These are phyloP conservation scores for Fusarium sp. DNA, from an alignment of 2,329 filamentous ascomycete species.

Conservation along the genomic window DNA sequence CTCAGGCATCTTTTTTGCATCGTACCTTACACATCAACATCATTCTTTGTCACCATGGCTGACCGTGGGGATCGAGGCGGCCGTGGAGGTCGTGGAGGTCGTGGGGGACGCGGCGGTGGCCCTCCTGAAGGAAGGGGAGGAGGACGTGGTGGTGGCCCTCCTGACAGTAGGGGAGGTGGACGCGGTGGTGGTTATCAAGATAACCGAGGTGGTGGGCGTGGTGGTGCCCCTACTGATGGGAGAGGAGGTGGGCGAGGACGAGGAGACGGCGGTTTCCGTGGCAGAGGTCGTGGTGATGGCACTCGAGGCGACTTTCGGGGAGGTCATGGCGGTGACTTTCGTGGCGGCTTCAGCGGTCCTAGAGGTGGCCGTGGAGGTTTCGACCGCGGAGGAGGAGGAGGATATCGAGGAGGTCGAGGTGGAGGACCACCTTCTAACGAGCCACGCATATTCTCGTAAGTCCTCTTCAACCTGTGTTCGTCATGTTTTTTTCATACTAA, in stretches of 20 bases:
- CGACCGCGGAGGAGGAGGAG: conserved; percentile 40
- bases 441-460: conserved; percentile 43
- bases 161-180: conserved; percentile 32
- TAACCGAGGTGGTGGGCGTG: conserved; percentile 33
- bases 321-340: conserved; percentile 28
- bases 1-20: neutral
- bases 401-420: conserved; percentile 34
- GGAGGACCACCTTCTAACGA: conserved; percentile 17
- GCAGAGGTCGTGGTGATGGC: conserved; percentile 22
- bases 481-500: conserved; percentile 14
- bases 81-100: conserved; percentile 39
- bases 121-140: conserved; percentile 32
- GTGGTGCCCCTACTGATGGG: conserved; percentile 3
- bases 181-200: conserved; percentile 40
- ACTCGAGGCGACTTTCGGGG: conserved; percentile 26
- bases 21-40: neutral
- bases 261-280: conserved; percentile 35
- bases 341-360: conserved; percentile 35
- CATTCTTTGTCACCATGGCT: conserved; percentile 41
- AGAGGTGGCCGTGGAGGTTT: conserved; percentile 40
- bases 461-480: neutral
- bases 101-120: conserved; percentile 45
- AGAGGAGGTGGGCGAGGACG: conserved; percentile 41
- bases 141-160: conserved; percentile 36
- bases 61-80: conserved; percentile 49